phyloP scores from a whole-genome alignment of 1,139 yeast genomes.

The Casaregolazyma suthepensis region DNA sequence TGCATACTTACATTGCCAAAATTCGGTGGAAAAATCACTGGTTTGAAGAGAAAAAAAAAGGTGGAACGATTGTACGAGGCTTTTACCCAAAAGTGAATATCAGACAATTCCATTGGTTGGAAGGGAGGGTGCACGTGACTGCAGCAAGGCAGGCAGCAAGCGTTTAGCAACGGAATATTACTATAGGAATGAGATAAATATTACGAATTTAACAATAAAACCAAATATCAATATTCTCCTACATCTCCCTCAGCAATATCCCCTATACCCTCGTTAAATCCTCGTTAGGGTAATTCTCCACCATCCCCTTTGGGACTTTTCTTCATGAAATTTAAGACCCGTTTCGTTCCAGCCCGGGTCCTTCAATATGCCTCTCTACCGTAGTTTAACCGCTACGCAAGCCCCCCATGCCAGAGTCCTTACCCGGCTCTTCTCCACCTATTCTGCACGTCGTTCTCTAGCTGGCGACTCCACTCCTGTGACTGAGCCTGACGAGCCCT shows the following conservation, averaged over 20 bases:
- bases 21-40: background rate
- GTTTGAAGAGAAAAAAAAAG: slow-evolving; percentile 1
- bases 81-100: background rate
- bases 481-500: background rate
- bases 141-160: too few relatives aligned
- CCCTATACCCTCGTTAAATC: too few relatives aligned
- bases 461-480: background rate
- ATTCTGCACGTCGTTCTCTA: background rate
- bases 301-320: background rate
- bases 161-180: too few relatives aligned
- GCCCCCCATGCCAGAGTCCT: background rate
- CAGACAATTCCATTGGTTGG: slow-evolving; percentile 5
- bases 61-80: slow-evolving; percentile 4
- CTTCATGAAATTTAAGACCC: too few relatives aligned
- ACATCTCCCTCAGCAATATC: too few relatives aligned
- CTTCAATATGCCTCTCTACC: background rate
- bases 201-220: too few relatives aligned
- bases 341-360: background rate
- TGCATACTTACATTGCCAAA: background rate
- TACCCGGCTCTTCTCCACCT: background rate
- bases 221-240: too few relatives aligned
- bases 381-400: background rate
- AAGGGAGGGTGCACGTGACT: background rate
- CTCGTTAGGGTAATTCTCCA: too few relatives aligned
- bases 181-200: too few relatives aligned